phyloP scores from a whole-genome alignment of 2,329 filamentous ascomycete genomes.

The Paracorniculantispora psalliotae region DNA sequence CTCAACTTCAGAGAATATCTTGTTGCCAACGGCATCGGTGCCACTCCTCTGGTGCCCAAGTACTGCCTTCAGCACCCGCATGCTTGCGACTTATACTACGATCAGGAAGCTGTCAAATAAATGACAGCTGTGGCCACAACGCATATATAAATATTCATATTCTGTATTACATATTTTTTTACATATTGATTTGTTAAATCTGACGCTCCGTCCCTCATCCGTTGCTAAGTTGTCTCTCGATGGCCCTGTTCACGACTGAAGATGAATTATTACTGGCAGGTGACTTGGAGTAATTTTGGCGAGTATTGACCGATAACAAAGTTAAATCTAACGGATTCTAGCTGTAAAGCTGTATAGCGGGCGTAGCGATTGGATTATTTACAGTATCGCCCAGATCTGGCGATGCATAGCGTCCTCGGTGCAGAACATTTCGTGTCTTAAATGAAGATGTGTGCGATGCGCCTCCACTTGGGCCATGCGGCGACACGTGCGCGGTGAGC shows the following conservation, averaged over 20 bases:
- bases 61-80: constrained; percentile 55
- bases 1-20: constrained; percentile 13
- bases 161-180: background rate
- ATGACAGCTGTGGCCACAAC: background rate
- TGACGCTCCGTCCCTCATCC: background rate
- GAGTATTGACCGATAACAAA: no score
- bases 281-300: no score
- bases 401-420: no score
- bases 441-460: constrained; percentile 33
- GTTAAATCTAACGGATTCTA: background rate
- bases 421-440: background rate
- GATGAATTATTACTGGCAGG: no score
- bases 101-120: constrained; percentile 37
- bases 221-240: no score
- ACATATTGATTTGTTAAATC: background rate
- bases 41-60: constrained; percentile 48
- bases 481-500: constrained; percentile 46
- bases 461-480: constrained; percentile 47
- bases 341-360: background rate
- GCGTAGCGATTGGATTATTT: background rate
- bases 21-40: constrained; percentile 21
- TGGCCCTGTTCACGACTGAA: no score
- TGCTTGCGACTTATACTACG: constrained; percentile 48
- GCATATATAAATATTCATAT: background rate
- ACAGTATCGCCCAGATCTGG: background rate